phyloP scores from a whole-genome alignment of 192 early-diverging fungal species.

The Geosiphon pyriformis region DNA sequence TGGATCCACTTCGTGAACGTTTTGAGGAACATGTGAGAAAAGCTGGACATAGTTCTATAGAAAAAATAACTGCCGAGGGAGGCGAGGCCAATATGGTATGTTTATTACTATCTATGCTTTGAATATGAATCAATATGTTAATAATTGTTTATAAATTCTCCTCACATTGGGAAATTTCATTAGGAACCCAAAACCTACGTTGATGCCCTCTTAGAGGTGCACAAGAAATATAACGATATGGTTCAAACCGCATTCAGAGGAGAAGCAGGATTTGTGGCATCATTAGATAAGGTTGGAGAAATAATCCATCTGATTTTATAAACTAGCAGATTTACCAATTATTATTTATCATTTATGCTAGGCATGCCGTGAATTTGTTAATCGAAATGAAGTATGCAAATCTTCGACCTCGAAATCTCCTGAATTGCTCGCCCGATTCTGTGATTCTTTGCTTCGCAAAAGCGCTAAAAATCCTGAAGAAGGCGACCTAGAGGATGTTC shows the following conservation, averaged over 20 bases:
- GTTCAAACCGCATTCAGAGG: slow-evolving; percentile 72
- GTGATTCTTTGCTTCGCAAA: slow-evolving; percentile 85
- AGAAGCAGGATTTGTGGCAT: slow-evolving; percentile 84
- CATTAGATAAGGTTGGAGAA: slow-evolving; percentile 69
- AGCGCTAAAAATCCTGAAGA: slow-evolving; percentile 73
- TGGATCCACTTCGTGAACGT: slow-evolving; percentile 70
- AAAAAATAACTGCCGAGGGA: slow-evolving; percentile 61
- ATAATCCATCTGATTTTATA: too few species aligned
- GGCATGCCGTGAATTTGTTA: slow-evolving; percentile 88
- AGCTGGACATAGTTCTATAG: slow-evolving; percentile 75
- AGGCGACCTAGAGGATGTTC: slow-evolving; percentile 60
- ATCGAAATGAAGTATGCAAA: slow-evolving; percentile 81
- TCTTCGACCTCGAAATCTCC: slow-evolving; percentile 67
- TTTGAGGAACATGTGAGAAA: slow-evolving; percentile 76
- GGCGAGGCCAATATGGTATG: slow-evolving; percentile 46
- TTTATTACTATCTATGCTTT: neutral
- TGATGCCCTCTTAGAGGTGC: slow-evolving; percentile 77
- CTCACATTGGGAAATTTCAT: neutral
- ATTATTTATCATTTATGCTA: neutral
- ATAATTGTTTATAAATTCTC: neutral
- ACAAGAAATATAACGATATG: slow-evolving; percentile 78
- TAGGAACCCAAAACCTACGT: slow-evolving; percentile 84
- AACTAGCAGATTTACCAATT: too few species aligned
- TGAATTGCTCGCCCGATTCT: slow-evolving; percentile 85
- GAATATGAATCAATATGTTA: neutral